Percentiles rank a stretch among this genome's conserved stretches.
phyloP scores from a whole-genome alignment of 2,329 filamentous ascomycete genomes.

The Cryphonectria naterciae region DNA sequence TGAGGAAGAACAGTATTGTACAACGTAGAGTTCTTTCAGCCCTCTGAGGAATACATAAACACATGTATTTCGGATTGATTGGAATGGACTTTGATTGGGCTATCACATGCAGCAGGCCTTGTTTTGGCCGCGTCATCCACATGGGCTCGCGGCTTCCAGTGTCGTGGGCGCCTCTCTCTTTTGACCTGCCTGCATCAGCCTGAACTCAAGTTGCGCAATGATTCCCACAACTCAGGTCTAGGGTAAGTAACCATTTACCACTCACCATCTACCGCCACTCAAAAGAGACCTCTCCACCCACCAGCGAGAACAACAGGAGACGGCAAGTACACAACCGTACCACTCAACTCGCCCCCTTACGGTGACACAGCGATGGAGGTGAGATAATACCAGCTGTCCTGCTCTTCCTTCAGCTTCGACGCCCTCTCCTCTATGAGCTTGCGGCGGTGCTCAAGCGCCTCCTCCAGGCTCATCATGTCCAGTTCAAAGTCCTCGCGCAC shows the following conservation, averaged over 20 bases:
- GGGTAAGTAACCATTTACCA: not conserved
- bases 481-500: not conserved
- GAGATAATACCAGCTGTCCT: not conserved
- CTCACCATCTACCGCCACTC: not conserved
- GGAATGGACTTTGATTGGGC: not conserved
- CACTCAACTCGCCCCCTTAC: too few species aligned
- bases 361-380: too few species aligned
- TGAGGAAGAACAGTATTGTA: too few species aligned
- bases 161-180: not conserved
- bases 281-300: too few species aligned
- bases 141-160: not conserved
- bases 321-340: too few species aligned
- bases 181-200: not conserved
- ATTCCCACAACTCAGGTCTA: not conserved
- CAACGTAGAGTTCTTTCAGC: too few species aligned
- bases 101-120: not conserved
- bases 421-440: slow-evolving; percentile 30
- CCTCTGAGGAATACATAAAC: not conserved
- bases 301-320: not conserved
- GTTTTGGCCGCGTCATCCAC: not conserved
- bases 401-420: not conserved
- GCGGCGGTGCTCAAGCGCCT: slow-evolving; percentile 28
- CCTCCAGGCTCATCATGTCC: slow-evolving; percentile 22
- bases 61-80: not conserved
- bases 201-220: not conserved